Conservation (phyloP, 129 eudicot genomes). For the Pulicaria dysenterica region DNA sequence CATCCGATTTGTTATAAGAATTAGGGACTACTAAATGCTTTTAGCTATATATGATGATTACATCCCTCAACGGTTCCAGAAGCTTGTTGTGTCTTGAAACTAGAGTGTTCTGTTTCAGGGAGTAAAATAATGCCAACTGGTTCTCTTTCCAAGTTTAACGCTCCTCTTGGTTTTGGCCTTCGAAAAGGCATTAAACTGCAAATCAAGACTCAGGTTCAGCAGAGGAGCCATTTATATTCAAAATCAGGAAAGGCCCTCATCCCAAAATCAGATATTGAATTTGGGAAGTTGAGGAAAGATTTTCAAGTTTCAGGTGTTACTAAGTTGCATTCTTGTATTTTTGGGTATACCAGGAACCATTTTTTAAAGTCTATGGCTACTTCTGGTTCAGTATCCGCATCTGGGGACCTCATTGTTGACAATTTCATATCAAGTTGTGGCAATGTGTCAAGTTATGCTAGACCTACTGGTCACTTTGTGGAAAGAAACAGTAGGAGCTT, state of each 20-base stretch:
- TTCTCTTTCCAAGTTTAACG: constrained; percentile 52
- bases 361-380: constrained; percentile 57
- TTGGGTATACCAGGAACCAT: constrained; percentile 14
- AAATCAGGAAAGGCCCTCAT: constrained; percentile 9
- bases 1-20: background rate
- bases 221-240: constrained; percentile 10
- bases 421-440: constrained; percentile 57
- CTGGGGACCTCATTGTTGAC: constrained; percentile 73
- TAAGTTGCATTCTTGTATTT: constrained; percentile 32
- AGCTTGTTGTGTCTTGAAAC: constrained; percentile 21
- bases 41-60: constrained; percentile 31
- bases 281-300: constrained; percentile 26
- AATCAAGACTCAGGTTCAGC: constrained; percentile 24
- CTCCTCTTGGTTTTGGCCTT: constrained; percentile 47
- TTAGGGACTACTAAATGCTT: constrained; percentile 25
- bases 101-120: constrained; percentile 15
- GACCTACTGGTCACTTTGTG: constrained; percentile 44
- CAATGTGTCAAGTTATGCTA: constrained; percentile 42
- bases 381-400: constrained; percentile 59
- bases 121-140: constrained; percentile 49
- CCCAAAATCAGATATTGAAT: constrained; percentile 18
- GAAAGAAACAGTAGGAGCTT: constrained; percentile 44
- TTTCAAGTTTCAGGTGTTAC: constrained; percentile 28
- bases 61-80: constrained; percentile 20
- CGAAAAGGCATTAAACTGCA: constrained; percentile 39